Conservation (phyloP, 2,329 filamentous ascomycete genomes). For the Rhynchosporium graminicola region DNA sequence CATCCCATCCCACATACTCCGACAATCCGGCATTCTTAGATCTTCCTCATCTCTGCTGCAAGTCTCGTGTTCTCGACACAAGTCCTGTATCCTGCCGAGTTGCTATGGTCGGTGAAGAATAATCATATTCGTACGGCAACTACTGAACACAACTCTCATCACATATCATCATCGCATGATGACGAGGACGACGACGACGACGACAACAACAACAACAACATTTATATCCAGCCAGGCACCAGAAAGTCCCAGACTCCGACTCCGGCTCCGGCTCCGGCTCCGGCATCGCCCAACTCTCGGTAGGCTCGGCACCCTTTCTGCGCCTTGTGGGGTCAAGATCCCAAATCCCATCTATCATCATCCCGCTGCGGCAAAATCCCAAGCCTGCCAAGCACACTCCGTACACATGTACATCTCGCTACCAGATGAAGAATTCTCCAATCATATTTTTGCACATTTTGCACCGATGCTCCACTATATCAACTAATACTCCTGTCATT, state of each 20-base stretch:
- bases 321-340: conserved; percentile 1
- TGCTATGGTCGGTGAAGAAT: no score
- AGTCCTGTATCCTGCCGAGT: no score
- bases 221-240: not conserved
- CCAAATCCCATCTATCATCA: not conserved
- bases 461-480: no score
- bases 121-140: no score
- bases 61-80: not conserved
- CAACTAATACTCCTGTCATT: not conserved
- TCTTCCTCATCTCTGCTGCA: not conserved
- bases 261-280: not conserved
- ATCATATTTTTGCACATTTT: not conserved
- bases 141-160: not conserved
- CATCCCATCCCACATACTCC: not conserved
- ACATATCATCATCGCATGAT: not conserved
- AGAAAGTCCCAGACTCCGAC: not conserved
- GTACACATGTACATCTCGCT: not conserved
- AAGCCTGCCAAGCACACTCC: not conserved
- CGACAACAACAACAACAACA: no score
- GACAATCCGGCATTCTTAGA: not conserved
- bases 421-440: not conserved
- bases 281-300: conserved; percentile 1
- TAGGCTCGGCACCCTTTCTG: conserved; percentile 1
- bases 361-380: not conserved
- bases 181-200: not conserved